phyloP scores from a whole-genome alignment of 1,139 yeast species.

The Pichia sp. region DNA sequence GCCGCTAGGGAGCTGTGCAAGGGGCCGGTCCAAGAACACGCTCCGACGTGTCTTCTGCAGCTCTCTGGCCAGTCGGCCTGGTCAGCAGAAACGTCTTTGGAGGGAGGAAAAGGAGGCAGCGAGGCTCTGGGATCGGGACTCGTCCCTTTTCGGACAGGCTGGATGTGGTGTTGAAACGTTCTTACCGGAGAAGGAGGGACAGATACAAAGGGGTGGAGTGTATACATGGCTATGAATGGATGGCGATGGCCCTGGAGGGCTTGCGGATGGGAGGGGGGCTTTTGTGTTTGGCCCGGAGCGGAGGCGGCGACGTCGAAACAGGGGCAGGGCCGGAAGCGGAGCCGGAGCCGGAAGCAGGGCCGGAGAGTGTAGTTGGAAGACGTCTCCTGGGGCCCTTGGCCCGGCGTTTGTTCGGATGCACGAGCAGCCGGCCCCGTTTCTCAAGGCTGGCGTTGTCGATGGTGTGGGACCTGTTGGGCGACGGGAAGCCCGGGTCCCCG shows the following conservation, averaged over 20 bases:
- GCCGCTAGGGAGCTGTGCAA: no score
- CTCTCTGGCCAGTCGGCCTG: neutral
- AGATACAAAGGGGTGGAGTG: neutral
- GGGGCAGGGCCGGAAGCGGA: neutral
- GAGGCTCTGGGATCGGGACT: neutral
- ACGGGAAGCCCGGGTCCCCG: neutral
- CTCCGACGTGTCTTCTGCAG: no score
- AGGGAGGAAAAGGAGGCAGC: neutral
- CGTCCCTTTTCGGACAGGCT: no score
- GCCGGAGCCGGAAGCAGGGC: neutral
- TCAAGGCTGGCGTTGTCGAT: neutral
- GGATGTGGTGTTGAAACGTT: no score
- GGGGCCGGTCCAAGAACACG: no score
- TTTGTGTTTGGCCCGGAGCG: slow-evolving; percentile 2
- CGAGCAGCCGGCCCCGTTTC: slow-evolving; percentile 2
- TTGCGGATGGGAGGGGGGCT: slow-evolving; percentile 3
- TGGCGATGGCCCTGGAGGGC: neutral
- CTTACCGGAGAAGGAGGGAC: no score
- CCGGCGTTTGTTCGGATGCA: slow-evolving; percentile 15
- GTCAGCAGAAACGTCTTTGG: neutral
- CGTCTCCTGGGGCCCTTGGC: slow-evolving; percentile 16
- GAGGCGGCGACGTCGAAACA: neutral
- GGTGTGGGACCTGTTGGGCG: slow-evolving; percentile 5
- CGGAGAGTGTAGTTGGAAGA: neutral
- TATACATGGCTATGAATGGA: neutral